These are phyloP conservation scores for Tulasnella calospora DNA, from an alignment of 768 basidiomycete species.

Conservation along the genomic window DNA sequence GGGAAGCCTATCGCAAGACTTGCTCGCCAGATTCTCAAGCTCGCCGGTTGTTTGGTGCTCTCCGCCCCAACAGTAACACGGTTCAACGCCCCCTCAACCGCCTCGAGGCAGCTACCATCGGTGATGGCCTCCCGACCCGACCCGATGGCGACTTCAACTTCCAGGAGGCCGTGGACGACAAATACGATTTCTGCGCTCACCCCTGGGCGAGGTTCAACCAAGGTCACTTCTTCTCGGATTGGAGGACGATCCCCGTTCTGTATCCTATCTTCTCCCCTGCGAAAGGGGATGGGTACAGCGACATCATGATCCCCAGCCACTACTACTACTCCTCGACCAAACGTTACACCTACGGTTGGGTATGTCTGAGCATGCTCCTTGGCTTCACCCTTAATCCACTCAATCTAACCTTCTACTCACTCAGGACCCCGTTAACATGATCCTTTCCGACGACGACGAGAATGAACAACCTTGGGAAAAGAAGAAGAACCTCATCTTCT, in stretches of 20 bases:
- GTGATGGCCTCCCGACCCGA: conserved; percentile 32
- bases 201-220: conserved; percentile 84
- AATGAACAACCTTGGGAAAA: conserved; percentile 86
- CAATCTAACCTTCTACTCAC: neutral
- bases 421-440: conserved; percentile 59
- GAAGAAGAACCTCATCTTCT: conserved; percentile 84
- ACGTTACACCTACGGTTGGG: conserved; percentile 85
- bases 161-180: conserved; percentile 52
- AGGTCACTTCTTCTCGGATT: conserved; percentile 97
- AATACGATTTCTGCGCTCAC: conserved; percentile 69
- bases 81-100: conserved; percentile 32
- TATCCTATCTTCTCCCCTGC: conserved; percentile 94
- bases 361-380: neutral
- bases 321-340: conserved; percentile 86
- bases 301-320: conserved; percentile 92
- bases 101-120: conserved; percentile 32
- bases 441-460: conserved; percentile 69
- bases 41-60: conserved; percentile 74
- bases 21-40: conserved; percentile 76
- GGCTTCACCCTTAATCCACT: neutral
- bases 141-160: conserved; percentile 58
- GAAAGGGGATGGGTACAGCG: conserved; percentile 75
- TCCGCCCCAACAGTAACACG: conserved; percentile 41
- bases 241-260: conserved; percentile 80
- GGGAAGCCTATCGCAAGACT: conserved; percentile 93